phyloP scores from a whole-genome alignment of 2,329 filamentous ascomycete genomes.

The Arthroderma sp. region DNA sequence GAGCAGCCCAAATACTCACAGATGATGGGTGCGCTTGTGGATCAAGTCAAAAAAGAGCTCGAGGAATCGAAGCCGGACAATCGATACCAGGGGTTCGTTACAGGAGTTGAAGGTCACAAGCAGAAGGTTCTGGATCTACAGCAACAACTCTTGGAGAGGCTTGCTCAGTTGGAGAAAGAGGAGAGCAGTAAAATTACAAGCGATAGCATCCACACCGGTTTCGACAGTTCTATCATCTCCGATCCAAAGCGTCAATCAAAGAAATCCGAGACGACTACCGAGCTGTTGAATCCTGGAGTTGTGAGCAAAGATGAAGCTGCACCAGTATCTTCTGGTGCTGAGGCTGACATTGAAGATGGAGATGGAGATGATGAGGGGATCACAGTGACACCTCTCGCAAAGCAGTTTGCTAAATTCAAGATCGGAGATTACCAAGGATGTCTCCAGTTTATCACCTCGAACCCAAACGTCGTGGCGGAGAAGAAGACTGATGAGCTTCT shows the following conservation, averaged over 20 bases:
- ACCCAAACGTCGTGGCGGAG: slow-evolving; percentile 69
- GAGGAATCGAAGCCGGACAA: slow-evolving; percentile 58
- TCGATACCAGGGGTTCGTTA: slow-evolving; percentile 61
- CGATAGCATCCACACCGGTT: slow-evolving; percentile 75
- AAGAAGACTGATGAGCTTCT: slow-evolving; percentile 82
- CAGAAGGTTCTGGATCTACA: slow-evolving; percentile 68
- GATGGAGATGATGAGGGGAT: slow-evolving; percentile 57
- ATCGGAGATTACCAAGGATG: slow-evolving; percentile 59
- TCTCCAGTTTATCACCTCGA: slow-evolving; percentile 61
- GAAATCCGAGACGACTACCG: slow-evolving; percentile 37
- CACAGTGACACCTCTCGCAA: slow-evolving; percentile 64
- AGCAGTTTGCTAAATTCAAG: slow-evolving; percentile 67
- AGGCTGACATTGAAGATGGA: slow-evolving; percentile 42
- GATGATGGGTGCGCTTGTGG: slow-evolving; percentile 95
- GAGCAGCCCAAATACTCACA: slow-evolving; percentile 77
- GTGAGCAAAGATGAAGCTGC: slow-evolving; percentile 17
- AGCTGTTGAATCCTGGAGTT: slow-evolving; percentile 60
- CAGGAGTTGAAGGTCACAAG: slow-evolving; percentile 64
- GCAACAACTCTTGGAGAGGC: slow-evolving; percentile 56
- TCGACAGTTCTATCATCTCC: slow-evolving; percentile 71
- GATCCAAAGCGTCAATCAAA: slow-evolving; percentile 25
- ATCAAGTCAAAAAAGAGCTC: slow-evolving; percentile 79
- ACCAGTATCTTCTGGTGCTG: slow-evolving; percentile 43
- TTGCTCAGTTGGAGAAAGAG: slow-evolving; percentile 71
- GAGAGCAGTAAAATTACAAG: slow-evolving; percentile 88